Evolutionary conservation across 352 stramenopile genomes (phyloP), one percentile per base, ranked within the genome.

Genomic region (Pythium phragmitis): DNA sequence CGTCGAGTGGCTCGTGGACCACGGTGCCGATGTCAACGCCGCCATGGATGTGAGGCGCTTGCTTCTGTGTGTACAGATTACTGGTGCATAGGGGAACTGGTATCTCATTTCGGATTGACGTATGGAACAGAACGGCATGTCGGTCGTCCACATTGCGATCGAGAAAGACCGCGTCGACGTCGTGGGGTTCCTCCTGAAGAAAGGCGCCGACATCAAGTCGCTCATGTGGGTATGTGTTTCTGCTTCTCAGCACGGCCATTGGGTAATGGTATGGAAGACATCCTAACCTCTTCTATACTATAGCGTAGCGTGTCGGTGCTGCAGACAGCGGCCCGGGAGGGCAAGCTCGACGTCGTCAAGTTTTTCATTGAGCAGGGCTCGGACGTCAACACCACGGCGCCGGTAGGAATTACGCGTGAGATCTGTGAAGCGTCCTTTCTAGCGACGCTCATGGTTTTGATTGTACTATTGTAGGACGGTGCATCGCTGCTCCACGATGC

Each of bases 261-360:
- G 7, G 33, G 1, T 60, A 2, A 41, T 11, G 8, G 6, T 58
- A 19, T 56, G 33, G 17, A 46, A 46, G 14, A 16, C 39, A 19
- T 2, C 11, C 0, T 45, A 8, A n/a, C 11, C 21, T 16, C 1
- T 19, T 12, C 42, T 41, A 30, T 28, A 16, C 16, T 42, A 21
- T 50, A 67, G 60, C 52, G 52, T 7, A 51, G 60, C 28, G 50
- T 67, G 50, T 56, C 60, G 30, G 41, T 67, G 50, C 41, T 67
- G 11, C 60, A 67, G 17, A 23, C 43, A 2, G 51, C 60, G 19
- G 46, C 51, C n/a, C 50, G 51, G 2, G 36, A 67, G 7, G 51
- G 60, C 16, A 59, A 49, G 9, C 41, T 67, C 9, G 52, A 67
- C 2, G 37, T 67, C 26, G 60, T 67, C 19, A 56, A 67, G 45